Percentiles rank a stretch among this genome's conserved stretches.
phyloP scores from a whole-genome alignment of 805 yeast genomes.

The Starmera caribaea region DNA sequence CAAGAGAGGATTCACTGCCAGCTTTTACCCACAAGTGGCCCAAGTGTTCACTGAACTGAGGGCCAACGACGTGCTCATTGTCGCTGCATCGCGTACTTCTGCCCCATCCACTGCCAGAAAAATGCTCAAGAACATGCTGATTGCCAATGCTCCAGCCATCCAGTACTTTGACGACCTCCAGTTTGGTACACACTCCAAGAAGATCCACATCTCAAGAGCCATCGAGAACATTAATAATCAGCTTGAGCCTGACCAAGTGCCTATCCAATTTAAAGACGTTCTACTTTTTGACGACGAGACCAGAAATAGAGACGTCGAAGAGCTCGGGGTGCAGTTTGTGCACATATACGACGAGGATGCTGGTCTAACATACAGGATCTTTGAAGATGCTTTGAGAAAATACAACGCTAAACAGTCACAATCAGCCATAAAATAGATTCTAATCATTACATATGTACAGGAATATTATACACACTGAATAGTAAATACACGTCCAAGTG shows the following conservation, averaged over 20 bases:
- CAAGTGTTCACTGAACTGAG: slow-evolving; percentile 46
- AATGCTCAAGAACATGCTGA: slow-evolving; percentile 41
- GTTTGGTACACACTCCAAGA: slow-evolving; percentile 62
- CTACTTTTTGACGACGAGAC: slow-evolving; percentile 70
- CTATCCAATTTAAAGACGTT: slow-evolving; percentile 33
- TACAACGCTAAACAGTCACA: too few species aligned
- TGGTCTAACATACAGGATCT: slow-evolving; percentile 50
- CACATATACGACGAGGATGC: slow-evolving; percentile 45
- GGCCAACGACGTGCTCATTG: slow-evolving; percentile 36
- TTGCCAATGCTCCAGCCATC: slow-evolving; percentile 44
- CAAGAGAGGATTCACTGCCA: slow-evolving; percentile 38
- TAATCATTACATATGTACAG: too few species aligned
- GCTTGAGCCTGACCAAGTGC: slow-evolving; percentile 17
- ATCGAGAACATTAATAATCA: slow-evolving; percentile 37
- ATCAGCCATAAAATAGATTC: too few species aligned
- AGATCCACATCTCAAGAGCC: slow-evolving; percentile 48
- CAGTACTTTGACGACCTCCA: slow-evolving; percentile 47
- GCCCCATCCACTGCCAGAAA: slow-evolving; percentile 71
- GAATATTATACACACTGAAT: too few species aligned
- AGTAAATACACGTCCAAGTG: too few species aligned
- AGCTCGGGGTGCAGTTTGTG: slow-evolving; percentile 60
- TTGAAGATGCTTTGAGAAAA: slow-evolving; percentile 27
- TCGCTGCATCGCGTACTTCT: slow-evolving; percentile 73
- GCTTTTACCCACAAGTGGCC: slow-evolving; percentile 62
- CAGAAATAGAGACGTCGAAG: slow-evolving; percentile 68